phyloP scores from a whole-genome alignment of 2,329 filamentous ascomycete genomes.

The Acarospora socialis region DNA sequence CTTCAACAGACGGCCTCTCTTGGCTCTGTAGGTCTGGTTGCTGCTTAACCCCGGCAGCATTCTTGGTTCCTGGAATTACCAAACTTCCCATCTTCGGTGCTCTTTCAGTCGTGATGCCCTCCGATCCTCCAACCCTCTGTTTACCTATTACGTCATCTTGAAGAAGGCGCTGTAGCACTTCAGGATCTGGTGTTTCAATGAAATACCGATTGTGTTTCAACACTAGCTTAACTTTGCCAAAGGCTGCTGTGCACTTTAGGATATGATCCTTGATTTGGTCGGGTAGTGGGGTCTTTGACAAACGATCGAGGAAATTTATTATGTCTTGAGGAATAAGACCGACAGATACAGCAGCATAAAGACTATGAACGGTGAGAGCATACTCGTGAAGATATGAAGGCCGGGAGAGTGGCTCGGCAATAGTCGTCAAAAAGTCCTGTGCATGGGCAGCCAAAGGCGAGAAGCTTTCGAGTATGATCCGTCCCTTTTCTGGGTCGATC shows the following conservation, averaged over 20 bases:
- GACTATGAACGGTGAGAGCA: slow-evolving; percentile 73
- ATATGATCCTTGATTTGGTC: slow-evolving; percentile 69
- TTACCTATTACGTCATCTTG: slow-evolving; percentile 70
- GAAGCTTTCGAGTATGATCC: slow-evolving; percentile 89
- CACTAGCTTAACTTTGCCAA: slow-evolving; percentile 90
- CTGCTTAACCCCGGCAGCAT: slow-evolving; percentile 77
- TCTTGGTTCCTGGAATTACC: slow-evolving; percentile 87
- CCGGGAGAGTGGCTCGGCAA: slow-evolving; percentile 82
- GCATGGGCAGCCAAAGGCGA: slow-evolving; percentile 73
- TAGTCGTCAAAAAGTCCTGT: slow-evolving; percentile 89
- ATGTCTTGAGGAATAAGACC: slow-evolving; percentile 84
- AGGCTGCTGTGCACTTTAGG: slow-evolving; percentile 71
- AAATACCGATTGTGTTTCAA: slow-evolving; percentile 90
- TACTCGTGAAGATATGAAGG: slow-evolving; percentile 92
- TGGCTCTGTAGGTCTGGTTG: slow-evolving; percentile 16
- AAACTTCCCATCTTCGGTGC: slow-evolving; percentile 77
- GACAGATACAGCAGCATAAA: slow-evolving; percentile 91
- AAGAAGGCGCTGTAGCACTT: slow-evolving; percentile 73
- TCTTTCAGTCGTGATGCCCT: slow-evolving; percentile 61
- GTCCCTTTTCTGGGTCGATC: slow-evolving; percentile 77
- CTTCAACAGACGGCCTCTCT: slow-evolving; percentile 13
- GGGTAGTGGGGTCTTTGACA: slow-evolving; percentile 79
- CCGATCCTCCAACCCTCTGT: slow-evolving; percentile 58
- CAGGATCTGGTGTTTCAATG: slow-evolving; percentile 79
- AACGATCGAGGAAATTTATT: slow-evolving; percentile 70